phyloP scores from a whole-genome alignment of 2,329 filamentous ascomycete genomes.

The Cladosporium sphaerospermum region DNA sequence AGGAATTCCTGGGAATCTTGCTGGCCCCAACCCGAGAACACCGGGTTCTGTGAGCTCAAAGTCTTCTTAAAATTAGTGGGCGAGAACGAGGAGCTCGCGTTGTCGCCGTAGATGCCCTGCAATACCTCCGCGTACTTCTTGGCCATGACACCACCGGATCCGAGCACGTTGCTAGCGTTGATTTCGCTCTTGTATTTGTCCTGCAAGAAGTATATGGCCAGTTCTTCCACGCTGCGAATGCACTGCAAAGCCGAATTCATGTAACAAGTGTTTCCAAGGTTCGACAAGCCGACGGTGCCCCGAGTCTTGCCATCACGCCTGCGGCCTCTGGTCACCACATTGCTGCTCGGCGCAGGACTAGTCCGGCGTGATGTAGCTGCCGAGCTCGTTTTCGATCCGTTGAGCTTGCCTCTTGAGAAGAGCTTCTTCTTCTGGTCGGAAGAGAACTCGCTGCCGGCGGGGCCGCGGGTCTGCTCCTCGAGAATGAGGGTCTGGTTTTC shows the following conservation, averaged over 20 bases:
- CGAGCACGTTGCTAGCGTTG: slow-evolving; percentile 78
- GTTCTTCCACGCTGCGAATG: slow-evolving; percentile 83
- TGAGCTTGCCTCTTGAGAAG: slow-evolving; percentile 7
- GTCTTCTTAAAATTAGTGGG: slow-evolving; percentile 77
- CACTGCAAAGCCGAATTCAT: slow-evolving; percentile 98
- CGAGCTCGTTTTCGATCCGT: slow-evolving; percentile 32
- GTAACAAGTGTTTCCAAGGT: slow-evolving; percentile 96
- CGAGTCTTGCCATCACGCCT: slow-evolving; percentile 62
- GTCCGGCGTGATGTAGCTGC: slow-evolving; percentile 53
- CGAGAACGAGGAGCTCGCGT: slow-evolving; percentile 59
- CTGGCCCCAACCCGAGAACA: slow-evolving; percentile 91
- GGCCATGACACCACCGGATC: slow-evolving; percentile 81
- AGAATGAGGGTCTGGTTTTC: slow-evolving; percentile 72
- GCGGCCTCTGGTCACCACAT: slow-evolving; percentile 63
- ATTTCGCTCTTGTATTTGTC: slow-evolving; percentile 70
- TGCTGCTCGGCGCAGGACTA: slow-evolving; percentile 56
- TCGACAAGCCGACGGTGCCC: slow-evolving; percentile 77
- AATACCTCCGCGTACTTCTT: slow-evolving; percentile 72
- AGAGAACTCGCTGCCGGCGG: slow-evolving; percentile 49
- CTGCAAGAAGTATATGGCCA: slow-evolving; percentile 82
- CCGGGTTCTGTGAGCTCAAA: slow-evolving; percentile 72
- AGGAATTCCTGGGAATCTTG: slow-evolving; percentile 97
- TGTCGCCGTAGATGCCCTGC: slow-evolving; percentile 68
- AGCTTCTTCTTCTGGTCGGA: slow-evolving; percentile 40
- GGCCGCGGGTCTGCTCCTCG: slow-evolving; percentile 63